Evolutionary conservation across 352 stramenopile species (phyloP).

Genomic region (Globisporangium barbulae): DNA sequence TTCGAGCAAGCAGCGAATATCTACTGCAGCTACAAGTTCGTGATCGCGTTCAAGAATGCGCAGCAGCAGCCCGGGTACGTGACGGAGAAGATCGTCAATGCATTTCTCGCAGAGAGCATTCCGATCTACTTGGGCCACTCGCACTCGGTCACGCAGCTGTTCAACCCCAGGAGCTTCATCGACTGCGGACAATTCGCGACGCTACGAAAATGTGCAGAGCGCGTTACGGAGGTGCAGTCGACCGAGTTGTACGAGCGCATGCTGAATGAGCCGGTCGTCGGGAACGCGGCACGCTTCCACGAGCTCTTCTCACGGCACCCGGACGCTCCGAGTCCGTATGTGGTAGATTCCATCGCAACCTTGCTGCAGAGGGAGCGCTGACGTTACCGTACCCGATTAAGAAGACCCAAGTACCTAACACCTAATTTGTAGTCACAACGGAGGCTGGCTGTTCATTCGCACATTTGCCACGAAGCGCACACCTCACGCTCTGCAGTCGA

Average conservation of each 20-base stretch:
- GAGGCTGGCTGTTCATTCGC: too few species aligned
- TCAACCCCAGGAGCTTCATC: slow-evolving; percentile 27
- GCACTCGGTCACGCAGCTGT: slow-evolving; percentile 22
- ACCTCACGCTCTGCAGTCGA: too few species aligned
- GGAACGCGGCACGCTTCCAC: slow-evolving; percentile 28
- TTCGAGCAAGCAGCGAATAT: not conserved
- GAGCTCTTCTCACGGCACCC: not conserved
- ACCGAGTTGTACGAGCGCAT: slow-evolving; percentile 33
- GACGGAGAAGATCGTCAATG: slow-evolving; percentile 64
- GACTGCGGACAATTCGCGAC: slow-evolving; percentile 39
- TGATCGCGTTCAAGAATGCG: slow-evolving; percentile 69
- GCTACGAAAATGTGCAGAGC: slow-evolving; percentile 31
- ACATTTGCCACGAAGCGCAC: too few species aligned
- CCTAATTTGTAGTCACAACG: too few species aligned
- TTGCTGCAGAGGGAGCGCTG: not conserved
- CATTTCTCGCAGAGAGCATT: slow-evolving; percentile 51
- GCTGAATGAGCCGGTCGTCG: slow-evolving; percentile 25
- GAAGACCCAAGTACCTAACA: too few species aligned
- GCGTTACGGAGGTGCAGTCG: slow-evolving; percentile 33
- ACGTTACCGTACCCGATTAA: too few species aligned
- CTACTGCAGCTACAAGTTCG: slow-evolving; percentile 51
- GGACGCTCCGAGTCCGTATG: not conserved
- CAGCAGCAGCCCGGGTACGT: slow-evolving; percentile 35
- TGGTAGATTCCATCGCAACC: not conserved
- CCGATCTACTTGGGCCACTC: slow-evolving; percentile 61